Base-by-base conservation (phyloP, 352 stramenopile genomes). In the Phytophthora cajani region DNA sequence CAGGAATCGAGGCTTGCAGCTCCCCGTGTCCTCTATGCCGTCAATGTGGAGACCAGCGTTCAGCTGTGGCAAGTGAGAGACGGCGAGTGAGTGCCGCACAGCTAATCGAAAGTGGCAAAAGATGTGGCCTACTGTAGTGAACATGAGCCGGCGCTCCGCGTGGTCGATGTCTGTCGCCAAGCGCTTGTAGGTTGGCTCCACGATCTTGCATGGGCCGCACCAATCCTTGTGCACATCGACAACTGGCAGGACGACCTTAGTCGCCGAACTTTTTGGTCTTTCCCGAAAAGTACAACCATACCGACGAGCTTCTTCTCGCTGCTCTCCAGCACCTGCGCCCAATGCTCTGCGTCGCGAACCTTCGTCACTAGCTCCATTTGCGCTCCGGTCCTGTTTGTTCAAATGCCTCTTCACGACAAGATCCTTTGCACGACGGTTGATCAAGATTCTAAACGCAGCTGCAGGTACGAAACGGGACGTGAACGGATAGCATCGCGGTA, bases 121-220 rank as follows among this genome's bases (percentile, higher is more conserved):
- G 42, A 50, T 21, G 9, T 50, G 19, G 0, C 64, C 25, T 79
- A 92, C 81, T 51, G 73, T 83, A 5, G 73, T 82, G 40, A 92
- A 92, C 23, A 76, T 63, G 38, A 91, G 53, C 56, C 80, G 72
- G 59, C 82, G 79, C 54, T 92, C 80, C 3, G 78, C 64, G 55
- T 81, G 68, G 19, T 90, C 83, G 50, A 91, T 87, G 21, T 91
- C 85, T 40, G 77, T 68, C 12, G 55, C 65, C 54, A 91, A 72
- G 27, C 83, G 77, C 62, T 91, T 92, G 72, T 92, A 92, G 55
- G 84, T 90, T 32, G 79, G 82, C 70, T 92, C 82, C 61, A 91
- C 83, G 62, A 92, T 88, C 74, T 92, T 92, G 63, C 84, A 92
- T 14, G 82, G 81, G 4, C 81, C 81, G 52, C 85, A 90, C 85